Evolutionary conservation across 257 asterid species (phyloP).

Genomic region (Coffea eugenioides): DNA sequence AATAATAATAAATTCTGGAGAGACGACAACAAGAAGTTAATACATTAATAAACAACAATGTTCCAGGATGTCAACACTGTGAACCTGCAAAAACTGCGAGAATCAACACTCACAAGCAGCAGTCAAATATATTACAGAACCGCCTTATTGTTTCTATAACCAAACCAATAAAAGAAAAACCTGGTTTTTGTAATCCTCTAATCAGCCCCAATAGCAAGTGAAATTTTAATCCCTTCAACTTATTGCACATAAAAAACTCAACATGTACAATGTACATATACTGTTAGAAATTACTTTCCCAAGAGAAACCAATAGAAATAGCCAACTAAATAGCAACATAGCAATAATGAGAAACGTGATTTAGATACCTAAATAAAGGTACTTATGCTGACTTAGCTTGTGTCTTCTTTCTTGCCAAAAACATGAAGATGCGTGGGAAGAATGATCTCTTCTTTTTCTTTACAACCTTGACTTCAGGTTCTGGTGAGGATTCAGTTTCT

Average conservation of each 20-base stretch:
- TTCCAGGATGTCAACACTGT: background rate
- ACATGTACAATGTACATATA: constrained; percentile 14
- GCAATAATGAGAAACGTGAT: background rate
- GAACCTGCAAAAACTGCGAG: background rate
- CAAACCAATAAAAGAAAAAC: background rate
- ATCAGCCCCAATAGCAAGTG: background rate
- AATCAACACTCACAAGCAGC: constrained; percentile 1
- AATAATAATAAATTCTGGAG: background rate
- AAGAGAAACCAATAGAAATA: background rate
- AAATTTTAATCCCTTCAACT: constrained; percentile 3
- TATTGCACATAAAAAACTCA: constrained; percentile 9
- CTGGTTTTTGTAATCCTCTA: constrained; percentile 1
- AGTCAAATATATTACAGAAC: constrained; percentile 6
- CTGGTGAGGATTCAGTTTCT: constrained; percentile 53
- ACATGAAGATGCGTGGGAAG: constrained; percentile 58
- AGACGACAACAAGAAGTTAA: background rate
- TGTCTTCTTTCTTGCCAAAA: constrained; percentile 42
- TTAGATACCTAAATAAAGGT: background rate
- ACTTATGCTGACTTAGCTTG: constrained; percentile 33
- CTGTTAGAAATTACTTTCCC: background rate
- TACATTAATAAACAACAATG: background rate
- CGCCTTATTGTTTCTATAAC: constrained; percentile 12
- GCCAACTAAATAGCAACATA: background rate
- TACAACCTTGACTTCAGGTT: constrained; percentile 19
- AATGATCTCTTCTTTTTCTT: constrained; percentile 67